Percentiles rank a stretch among this genome's conserved stretches.
These are phyloP conservation scores for Globisporangium rhizosaccharum DNA, from an alignment of 352 stramenopile species.

Conservation along the genomic window DNA sequence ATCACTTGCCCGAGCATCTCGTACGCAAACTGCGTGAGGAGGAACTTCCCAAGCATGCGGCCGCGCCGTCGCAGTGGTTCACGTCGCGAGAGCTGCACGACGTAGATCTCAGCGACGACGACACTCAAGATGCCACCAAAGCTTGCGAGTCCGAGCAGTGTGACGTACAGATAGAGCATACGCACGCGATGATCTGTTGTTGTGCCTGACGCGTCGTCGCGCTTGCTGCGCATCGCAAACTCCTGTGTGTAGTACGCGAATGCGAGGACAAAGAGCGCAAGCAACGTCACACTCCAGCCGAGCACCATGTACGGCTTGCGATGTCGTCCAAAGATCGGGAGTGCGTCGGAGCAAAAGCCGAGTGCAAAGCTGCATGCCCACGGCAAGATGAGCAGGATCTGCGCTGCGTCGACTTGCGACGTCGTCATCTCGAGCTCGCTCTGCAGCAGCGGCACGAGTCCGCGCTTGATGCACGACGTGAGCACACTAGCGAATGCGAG, in stretches of 20 bases:
- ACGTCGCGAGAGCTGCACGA: constrained; percentile 51
- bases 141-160: constrained; percentile 39
- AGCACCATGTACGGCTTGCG: constrained; percentile 54
- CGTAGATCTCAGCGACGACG: constrained; percentile 46
- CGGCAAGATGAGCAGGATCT: constrained; percentile 31
- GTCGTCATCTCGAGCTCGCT: constrained; percentile 27
- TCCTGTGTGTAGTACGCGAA: constrained; percentile 52
- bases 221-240: constrained; percentile 25
- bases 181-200: constrained; percentile 13
- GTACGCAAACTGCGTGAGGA: constrained; percentile 44
- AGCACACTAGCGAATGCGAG: constrained; percentile 29
- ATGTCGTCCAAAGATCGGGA: constrained; percentile 36
- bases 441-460: constrained; percentile 33
- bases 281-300: constrained; percentile 35
- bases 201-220: constrained; percentile 9
- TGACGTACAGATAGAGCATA: constrained; percentile 36
- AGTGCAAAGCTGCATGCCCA: constrained; percentile 47
- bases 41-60: constrained; percentile 31
- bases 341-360: constrained; percentile 48
- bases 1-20: constrained; percentile 42
- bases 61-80: constrained; percentile 29
- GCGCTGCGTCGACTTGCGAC: constrained; percentile 28
- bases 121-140: constrained; percentile 46
- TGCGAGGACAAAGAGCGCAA: constrained; percentile 44
- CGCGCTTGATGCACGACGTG: constrained; percentile 30